Evolutionary conservation across 1,284 basidiomycete species (phyloP).

Genomic region (Termitomyces sp.): DNA sequence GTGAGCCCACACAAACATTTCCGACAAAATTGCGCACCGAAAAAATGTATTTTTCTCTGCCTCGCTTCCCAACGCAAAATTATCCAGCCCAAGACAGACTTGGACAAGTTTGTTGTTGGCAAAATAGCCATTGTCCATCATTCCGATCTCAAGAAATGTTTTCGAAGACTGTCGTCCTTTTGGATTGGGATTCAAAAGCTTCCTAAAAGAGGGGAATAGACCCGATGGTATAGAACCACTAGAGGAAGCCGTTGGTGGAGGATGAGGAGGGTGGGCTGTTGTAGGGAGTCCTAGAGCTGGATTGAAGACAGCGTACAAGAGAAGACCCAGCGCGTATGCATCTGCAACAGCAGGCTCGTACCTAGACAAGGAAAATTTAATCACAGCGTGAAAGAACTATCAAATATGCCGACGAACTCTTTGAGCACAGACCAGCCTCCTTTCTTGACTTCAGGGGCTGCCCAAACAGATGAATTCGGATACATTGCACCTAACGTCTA

Average conservation of each 20-base stretch:
- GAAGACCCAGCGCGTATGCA: conserved; percentile 81
- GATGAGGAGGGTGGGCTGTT: conserved; percentile 64
- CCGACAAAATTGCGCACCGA: conserved; percentile 38
- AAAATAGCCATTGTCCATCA: conserved; percentile 83
- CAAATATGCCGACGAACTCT: conserved; percentile 51
- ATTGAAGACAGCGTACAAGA: conserved; percentile 86
- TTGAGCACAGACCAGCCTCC: conserved; percentile 80
- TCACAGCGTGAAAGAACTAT: not conserved
- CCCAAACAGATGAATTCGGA: conserved; percentile 54
- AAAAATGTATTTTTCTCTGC: conserved; percentile 76
- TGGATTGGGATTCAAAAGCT: conserved; percentile 84
- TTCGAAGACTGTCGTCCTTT: conserved; percentile 75
- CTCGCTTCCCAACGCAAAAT: conserved; percentile 82
- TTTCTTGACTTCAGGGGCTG: conserved; percentile 89
- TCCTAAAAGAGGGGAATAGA: conserved; percentile 82
- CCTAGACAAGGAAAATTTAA: conserved; percentile 35
- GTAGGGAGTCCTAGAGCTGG: conserved; percentile 67
- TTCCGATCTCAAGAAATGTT: conserved; percentile 76
- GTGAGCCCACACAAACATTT: not conserved
- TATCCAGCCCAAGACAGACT: conserved; percentile 83
- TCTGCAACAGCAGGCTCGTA: conserved; percentile 71
- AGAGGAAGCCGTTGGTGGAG: conserved; percentile 66
- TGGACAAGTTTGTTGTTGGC: conserved; percentile 78
- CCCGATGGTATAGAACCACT: conserved; percentile 75
- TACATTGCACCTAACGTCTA: conserved; percentile 70